These are phyloP conservation scores for Ophiobolus disseminans DNA, from an alignment of 2,329 filamentous ascomycete species.

Conservation along the genomic window DNA sequence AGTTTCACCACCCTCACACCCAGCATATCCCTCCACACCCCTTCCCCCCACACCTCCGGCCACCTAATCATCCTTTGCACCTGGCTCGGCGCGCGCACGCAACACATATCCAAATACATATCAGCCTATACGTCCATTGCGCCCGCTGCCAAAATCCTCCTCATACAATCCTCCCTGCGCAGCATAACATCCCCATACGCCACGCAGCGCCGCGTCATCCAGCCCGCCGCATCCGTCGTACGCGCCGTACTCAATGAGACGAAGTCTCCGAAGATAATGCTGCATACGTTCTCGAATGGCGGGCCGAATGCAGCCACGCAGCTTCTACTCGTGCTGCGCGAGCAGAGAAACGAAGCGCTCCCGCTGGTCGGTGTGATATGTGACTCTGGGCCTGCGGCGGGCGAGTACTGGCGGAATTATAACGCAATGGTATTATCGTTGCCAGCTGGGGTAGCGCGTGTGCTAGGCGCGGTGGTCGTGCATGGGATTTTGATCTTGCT, in stretches of 20 bases:
- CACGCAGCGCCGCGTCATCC: conserved; percentile 11
- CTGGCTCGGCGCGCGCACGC: conserved; percentile 24
- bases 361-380: conserved; percentile 17
- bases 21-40: conserved; percentile 11
- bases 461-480: background rate
- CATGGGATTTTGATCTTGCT: conserved; percentile 2
- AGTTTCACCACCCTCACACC: conserved; percentile 1
- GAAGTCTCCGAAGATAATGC: conserved; percentile 8
- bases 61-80: conserved; percentile 24
- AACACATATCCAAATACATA: conserved; percentile 29
- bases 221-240: conserved; percentile 17
- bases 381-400: conserved; percentile 11
- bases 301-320: conserved; percentile 14
- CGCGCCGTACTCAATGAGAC: conserved; percentile 5
- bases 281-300: conserved; percentile 25
- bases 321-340: conserved; percentile 6
- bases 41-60: conserved; percentile 1
- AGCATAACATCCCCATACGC: conserved; percentile 12
- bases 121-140: conserved; percentile 9
- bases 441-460: background rate
- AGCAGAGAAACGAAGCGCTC: background rate
- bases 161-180: conserved; percentile 16
- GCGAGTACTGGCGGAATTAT: conserved; percentile 25
- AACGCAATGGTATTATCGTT: conserved; percentile 10
- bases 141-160: conserved; percentile 20